Conservation (phyloP, 208 protist species). For the Crithidia acanthocephali region DNA sequence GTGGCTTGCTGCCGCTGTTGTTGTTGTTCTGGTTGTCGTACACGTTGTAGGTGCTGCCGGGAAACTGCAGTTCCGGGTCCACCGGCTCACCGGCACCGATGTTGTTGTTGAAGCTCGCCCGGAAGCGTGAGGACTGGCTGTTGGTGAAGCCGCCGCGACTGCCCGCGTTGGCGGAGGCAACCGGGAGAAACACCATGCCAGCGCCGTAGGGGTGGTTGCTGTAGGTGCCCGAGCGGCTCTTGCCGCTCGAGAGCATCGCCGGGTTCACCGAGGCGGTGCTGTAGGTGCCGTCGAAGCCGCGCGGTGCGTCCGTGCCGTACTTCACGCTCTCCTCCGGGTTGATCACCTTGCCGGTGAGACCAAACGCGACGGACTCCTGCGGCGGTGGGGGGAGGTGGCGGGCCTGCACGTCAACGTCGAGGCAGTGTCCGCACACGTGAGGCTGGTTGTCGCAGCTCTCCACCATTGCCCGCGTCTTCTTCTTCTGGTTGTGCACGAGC, state of each 20-base stretch:
- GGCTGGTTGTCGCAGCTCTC: conserved; percentile 60
- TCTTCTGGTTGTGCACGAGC: conserved; percentile 72
- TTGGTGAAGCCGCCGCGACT: not conserved
- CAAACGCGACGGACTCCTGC: conserved; percentile 51
- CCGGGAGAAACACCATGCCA: conserved; percentile 74
- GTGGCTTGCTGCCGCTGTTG: conserved; percentile 1
- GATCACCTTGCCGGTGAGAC: conserved; percentile 57
- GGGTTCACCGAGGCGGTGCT: conserved; percentile 34
- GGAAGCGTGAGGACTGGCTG: conserved; percentile 29
- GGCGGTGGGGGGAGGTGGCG: conserved; percentile 50
- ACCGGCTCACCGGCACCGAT: conserved; percentile 42
- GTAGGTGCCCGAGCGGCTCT: conserved; percentile 43
- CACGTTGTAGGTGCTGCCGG: conserved; percentile 83
- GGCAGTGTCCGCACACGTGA: conserved; percentile 75
- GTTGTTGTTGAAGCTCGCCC: conserved; percentile 71
- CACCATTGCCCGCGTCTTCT: conserved; percentile 62
- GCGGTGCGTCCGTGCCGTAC: conserved; percentile 41
- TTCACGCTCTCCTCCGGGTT: conserved; percentile 61
- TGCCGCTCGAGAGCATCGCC: conserved; percentile 33
- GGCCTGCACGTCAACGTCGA: conserved; percentile 72
- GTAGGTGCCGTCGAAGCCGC: conserved; percentile 52
- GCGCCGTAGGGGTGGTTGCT: conserved; percentile 79
- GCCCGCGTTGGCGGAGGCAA: conserved; percentile 28
- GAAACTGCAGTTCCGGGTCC: conserved; percentile 66
- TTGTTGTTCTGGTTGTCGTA: conserved; percentile 33